These are phyloP conservation scores for Parmelia sp. DNA, from an alignment of 495 filamentous ascomycete genomes.

Conservation along the genomic window DNA sequence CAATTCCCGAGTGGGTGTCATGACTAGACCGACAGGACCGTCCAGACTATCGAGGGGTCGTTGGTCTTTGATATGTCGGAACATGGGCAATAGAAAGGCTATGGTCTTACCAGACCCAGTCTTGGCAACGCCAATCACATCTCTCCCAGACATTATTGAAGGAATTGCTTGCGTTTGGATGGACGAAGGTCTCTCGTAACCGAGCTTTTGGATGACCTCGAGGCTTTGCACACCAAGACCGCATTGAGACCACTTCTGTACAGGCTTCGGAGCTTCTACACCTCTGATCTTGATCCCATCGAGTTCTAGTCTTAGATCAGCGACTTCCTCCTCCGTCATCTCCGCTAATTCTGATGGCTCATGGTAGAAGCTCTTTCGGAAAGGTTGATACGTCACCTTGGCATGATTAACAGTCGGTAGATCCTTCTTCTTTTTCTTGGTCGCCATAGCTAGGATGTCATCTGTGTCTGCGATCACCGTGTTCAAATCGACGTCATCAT, in stretches of 20 bases:
- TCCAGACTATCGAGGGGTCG: constrained; percentile 73
- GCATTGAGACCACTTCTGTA: constrained; percentile 95
- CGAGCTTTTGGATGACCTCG: constrained; percentile 76
- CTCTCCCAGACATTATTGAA: constrained; percentile 89
- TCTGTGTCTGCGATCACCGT: constrained; percentile 66
- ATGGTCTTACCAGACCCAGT: constrained; percentile 99
- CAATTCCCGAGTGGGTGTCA: constrained; percentile 93
- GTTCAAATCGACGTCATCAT: constrained; percentile 70
- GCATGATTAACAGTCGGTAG: constrained; percentile 77
- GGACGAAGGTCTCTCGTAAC: constrained; percentile 83
- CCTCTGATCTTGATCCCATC: constrained; percentile 93
- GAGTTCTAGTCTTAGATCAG: constrained; percentile 73
- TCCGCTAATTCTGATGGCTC: constrained; percentile 78
- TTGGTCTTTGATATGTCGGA: constrained; percentile 95
- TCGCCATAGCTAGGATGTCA: constrained; percentile 79
- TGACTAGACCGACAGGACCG: constrained; percentile 79
- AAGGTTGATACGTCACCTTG: constrained; percentile 76
- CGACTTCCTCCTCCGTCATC: constrained; percentile 80
- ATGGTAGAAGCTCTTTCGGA: constrained; percentile 89
- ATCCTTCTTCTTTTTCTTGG: constrained; percentile 95
- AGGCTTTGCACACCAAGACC: constrained; percentile 79
- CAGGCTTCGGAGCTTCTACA: constrained; percentile 81
- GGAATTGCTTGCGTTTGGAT: constrained; percentile 96
- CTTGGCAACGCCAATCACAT: constrained; percentile 95
- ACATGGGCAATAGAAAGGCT: constrained; percentile 92